Conservation (phyloP, 2,329 filamentous ascomycete genomes). For the Hypoxylon sp. region DNA sequence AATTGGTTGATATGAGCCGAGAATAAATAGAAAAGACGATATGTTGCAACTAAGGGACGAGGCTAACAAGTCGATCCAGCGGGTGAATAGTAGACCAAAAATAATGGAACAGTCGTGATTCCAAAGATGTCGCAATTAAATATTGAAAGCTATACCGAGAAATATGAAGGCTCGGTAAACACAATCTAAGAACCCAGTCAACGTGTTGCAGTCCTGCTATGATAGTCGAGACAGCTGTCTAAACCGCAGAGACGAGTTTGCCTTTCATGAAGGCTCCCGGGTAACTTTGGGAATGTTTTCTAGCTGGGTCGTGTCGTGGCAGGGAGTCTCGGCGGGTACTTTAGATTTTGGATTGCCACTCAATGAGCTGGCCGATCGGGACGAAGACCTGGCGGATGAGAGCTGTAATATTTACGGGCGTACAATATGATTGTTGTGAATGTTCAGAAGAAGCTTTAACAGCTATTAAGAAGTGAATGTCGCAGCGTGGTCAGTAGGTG, state of each 20-base stretch:
- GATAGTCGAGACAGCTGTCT: background rate
- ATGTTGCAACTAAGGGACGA: slow-evolving; percentile 1
- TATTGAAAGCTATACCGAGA: slow-evolving; percentile 35
- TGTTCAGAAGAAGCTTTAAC: slow-evolving; percentile 14
- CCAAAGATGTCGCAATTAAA: slow-evolving; percentile 16
- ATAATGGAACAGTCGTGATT: background rate
- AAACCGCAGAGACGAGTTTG: slow-evolving; percentile 12
- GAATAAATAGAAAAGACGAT: background rate
- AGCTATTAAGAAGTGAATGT: slow-evolving; percentile 11
- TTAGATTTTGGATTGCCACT: slow-evolving; percentile 22
- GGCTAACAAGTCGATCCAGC: background rate
- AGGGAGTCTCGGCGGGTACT: slow-evolving; percentile 24
- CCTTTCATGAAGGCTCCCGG: slow-evolving; percentile 8
- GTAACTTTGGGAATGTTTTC: background rate
- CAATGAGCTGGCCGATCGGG: slow-evolving; percentile 11
- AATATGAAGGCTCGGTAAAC: slow-evolving; percentile 13
- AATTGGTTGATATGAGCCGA: background rate
- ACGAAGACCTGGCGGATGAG: slow-evolving; percentile 8
- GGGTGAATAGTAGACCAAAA: slow-evolving; percentile 1
- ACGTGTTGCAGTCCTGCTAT: slow-evolving; percentile 20
- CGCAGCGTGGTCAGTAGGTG: slow-evolving; percentile 7
- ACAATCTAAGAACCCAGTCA: slow-evolving; percentile 3
- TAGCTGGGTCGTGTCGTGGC: background rate
- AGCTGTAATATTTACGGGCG: slow-evolving; percentile 2
- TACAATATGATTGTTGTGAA: slow-evolving; percentile 14